Base-by-base conservation (phyloP, 345 rosid genomes). In the Leavenworthia alabamica region DNA sequence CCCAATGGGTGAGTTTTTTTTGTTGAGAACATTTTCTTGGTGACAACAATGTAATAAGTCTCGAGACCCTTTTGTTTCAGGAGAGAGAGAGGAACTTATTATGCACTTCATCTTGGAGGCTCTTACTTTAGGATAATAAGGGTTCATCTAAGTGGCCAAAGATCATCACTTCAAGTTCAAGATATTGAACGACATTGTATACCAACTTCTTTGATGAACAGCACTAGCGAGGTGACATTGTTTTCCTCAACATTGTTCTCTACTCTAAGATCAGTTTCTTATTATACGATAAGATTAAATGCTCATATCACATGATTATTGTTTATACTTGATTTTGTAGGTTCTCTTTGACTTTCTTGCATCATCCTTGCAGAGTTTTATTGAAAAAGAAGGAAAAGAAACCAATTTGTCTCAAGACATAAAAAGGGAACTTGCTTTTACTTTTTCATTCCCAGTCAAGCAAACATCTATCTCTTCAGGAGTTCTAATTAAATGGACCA, bases 71-170 rank as follows among this genome's bases (percentile, higher is more conserved):
- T 55, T 62, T 70, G 61, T 54, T 50, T 67, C 89, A 92, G 98
- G 93, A 82, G 56, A 40, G 98, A 84, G 75, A 76, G 76, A 78
- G 98, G 98, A 66, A 74, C 79, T 60, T 92, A 75, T 77, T 92
- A 88, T 73, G 95, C 90, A 31, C 84, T 92, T 70, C 84, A 89
- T 77, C 81, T 92, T 44, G 98, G 96, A n/a, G 87, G 89, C 69
- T 82, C 95, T 49, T 80, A 89, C 78, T 82, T 88, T 76, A 85
- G 95, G 83, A 79, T 86, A 43, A 76, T 92, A 61, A 79, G 93
- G 79, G 83, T 86, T 76, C 79, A 78, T 79, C 82, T 89, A 19
- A 90, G 90, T 73, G 96, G 83, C 42, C 75, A 80, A 76, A 78
- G 81, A 71, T 81, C 96, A 31, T 79, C 67, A 12, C 78, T 82